These are phyloP conservation scores for Penicillium herquei DNA, from an alignment of 495 filamentous ascomycete genomes.

Conservation along the genomic window DNA sequence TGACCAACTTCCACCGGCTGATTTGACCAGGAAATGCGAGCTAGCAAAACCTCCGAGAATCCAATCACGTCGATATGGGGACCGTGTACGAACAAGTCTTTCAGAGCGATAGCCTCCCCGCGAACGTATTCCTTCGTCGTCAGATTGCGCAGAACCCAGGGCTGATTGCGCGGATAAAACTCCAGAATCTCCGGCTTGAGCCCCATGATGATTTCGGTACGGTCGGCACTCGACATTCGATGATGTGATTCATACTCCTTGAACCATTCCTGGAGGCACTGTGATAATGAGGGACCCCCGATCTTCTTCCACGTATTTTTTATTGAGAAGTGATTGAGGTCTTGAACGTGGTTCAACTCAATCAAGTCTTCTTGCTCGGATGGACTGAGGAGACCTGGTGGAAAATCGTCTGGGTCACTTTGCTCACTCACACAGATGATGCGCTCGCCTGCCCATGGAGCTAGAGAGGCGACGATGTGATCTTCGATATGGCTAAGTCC, in stretches of 20 bases:
- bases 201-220: conserved; percentile 14
- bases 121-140: conserved; percentile 20
- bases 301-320: conserved; percentile 8
- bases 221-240: conserved; percentile 9
- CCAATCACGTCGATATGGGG: conserved; percentile 19
- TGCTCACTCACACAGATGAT: conserved; percentile 14
- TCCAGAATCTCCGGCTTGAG: conserved; percentile 17
- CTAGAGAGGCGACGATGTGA: conserved; percentile 9
- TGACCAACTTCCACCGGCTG: not conserved
- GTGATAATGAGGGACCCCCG: conserved; percentile 6
- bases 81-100: conserved; percentile 13
- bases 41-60: conserved; percentile 15
- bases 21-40: conserved; percentile 15
- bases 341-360: conserved; percentile 3
- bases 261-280: conserved; percentile 9
- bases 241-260: conserved; percentile 5
- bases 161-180: conserved; percentile 16
- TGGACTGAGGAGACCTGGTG: conserved; percentile 1
- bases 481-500: conserved; percentile 15
- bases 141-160: conserved; percentile 16
- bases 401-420: conserved; percentile 8
- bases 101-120: conserved; percentile 16
- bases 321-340: conserved; percentile 1
- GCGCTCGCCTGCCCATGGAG: conserved; percentile 17
- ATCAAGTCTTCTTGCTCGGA: conserved; percentile 1